Evolutionary conservation across 2,329 filamentous ascomycete genomes (phyloP).

Genomic region (Penicillium sp.): DNA sequence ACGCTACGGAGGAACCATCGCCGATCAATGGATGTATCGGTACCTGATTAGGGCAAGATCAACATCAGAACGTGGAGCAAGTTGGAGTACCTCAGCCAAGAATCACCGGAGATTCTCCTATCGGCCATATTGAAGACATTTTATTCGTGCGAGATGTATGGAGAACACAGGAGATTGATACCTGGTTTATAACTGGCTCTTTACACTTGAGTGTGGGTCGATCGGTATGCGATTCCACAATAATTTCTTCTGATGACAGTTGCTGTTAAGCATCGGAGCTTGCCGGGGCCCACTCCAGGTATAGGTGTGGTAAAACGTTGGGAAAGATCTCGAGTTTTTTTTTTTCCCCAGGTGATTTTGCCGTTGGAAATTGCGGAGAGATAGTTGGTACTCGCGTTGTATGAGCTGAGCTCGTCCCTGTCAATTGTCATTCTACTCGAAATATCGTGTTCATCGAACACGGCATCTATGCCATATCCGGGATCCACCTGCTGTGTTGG

Average conservation of each 20-base stretch:
- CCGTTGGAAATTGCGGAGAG: background rate
- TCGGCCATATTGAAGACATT: background rate
- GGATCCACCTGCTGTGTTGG: background rate
- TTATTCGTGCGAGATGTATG: background rate
- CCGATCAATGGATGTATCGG: background rate
- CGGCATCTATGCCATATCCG: too few species aligned
- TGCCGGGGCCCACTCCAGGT: background rate
- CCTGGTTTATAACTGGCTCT: background rate
- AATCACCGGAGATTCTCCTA: background rate
- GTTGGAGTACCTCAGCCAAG: background rate
- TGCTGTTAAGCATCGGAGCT: background rate
- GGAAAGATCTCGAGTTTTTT: background rate
- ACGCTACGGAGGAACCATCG: background rate
- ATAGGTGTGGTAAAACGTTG: background rate
- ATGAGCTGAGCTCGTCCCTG: background rate
- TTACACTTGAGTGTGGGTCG: background rate
- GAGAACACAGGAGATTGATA: background rate
- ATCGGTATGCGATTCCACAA: background rate
- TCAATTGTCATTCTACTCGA: background rate
- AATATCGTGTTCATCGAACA: background rate
- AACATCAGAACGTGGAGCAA: background rate
- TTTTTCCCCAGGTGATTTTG: too few species aligned
- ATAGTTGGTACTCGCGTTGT: background rate
- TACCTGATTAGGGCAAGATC: constrained; percentile 1
- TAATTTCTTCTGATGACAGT: background rate